A percentile compares a stretch with the other conserved stretches of the same genome.
Conservation (phyloP, 192 early-diverging fungal species). For the Chytriomyces sp. region DNA sequence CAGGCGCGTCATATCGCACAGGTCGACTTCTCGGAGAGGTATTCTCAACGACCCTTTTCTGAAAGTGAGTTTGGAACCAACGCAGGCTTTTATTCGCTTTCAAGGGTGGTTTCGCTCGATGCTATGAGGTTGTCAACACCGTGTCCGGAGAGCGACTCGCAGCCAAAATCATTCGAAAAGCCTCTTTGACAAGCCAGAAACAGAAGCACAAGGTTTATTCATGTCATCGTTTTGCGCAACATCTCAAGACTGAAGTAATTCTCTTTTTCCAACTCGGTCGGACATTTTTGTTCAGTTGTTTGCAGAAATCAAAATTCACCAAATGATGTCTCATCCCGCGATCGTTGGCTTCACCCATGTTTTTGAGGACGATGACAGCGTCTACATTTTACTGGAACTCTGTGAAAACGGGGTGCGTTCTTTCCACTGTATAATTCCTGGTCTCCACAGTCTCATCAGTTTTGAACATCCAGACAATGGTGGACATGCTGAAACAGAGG, state of each 20-base stretch:
- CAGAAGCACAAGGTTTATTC: constrained; percentile 53
- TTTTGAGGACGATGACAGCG: constrained; percentile 87
- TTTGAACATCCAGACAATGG: constrained; percentile 70
- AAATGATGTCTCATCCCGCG: constrained; percentile 70
- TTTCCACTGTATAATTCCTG: not conserved
- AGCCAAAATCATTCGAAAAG: constrained; percentile 70
- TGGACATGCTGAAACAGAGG: constrained; percentile 77
- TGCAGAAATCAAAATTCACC: constrained; percentile 82
- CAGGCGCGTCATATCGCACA: constrained; percentile 39
- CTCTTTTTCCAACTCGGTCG: constrained; percentile 6
- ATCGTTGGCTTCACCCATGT: constrained; percentile 81
- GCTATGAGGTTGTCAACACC: constrained; percentile 70
- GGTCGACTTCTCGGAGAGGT: constrained; percentile 61
- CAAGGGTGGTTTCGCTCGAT: constrained; percentile 91
- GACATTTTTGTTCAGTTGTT: constrained; percentile 65
- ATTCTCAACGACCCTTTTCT: constrained; percentile 19
- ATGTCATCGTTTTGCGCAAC: not conserved
- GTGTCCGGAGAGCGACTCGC: constrained; percentile 60
- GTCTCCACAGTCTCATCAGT: constrained; percentile 5
- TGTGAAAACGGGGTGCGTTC: constrained; percentile 79
- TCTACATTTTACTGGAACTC: constrained; percentile 91
- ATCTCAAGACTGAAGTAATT: not conserved
- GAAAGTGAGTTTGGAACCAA: not conserved
- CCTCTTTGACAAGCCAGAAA: constrained; percentile 54
- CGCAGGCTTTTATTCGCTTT: not conserved